Base-by-base conservation (phyloP, 805 yeast genomes). In the Saccharomyces eubayanus region DNA sequence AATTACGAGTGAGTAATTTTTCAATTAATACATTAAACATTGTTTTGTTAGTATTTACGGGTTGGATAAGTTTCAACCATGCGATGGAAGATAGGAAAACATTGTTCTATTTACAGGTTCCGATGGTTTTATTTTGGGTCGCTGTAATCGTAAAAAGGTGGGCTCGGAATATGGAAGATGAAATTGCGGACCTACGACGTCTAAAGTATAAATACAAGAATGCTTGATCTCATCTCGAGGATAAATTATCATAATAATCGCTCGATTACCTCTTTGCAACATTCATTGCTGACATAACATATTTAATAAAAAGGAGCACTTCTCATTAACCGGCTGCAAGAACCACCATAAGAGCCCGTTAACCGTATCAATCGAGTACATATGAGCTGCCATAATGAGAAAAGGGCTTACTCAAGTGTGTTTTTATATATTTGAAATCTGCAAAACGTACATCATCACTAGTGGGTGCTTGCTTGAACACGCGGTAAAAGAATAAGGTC, bases 131-230 rank as follows among this genome's bases (percentile, higher is more conserved):
- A 20, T 61, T 61, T 51, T 36, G 60, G 12, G 55, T 63, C 8
- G 51, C 67, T 2, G 41, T 54, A 4, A 27, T 59, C 14, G 48
- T 60, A 30, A 62, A 57, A 41, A 56, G 53, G 31, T 65, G 68
- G 67, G 52, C 59, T 28, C 49, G 28, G 6, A 61, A 63, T 5
- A 53, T 67, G 51, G 63, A 62, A 4, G 51, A 47, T 8, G 68
- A 66, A 46, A 31, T 69, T 5, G 51, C 53, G 12, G 49, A 56
- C n/a, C 48, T 70, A 47, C 53, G 66, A 21, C 50, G 53, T 3
- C 48, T 66, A 51, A 68, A 67, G 50, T 68, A 69, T 49, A 67
- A 68, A 52, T 70, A 63, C 52, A 70, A 70, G 50, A 62, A 61
- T 47, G 69, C 64, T 28, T 70, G 54, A 51, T 16, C 20, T 16